Conservation (phyloP, 2,329 filamentous ascomycete genomes). For the Phaeosphaeria sp. region DNA sequence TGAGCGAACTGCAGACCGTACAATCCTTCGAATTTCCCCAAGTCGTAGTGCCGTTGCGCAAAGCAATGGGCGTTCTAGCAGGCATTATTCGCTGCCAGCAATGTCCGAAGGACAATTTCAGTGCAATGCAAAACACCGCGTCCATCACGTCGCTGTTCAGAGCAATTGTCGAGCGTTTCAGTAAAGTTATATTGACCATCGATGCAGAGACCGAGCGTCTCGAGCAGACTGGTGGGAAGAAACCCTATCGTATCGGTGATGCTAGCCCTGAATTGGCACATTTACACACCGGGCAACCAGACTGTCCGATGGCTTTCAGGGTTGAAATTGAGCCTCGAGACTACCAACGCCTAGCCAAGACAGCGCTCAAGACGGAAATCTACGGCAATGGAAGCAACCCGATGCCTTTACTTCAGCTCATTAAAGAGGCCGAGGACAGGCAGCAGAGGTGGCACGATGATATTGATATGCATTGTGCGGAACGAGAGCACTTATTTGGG, state of each 20-base stretch:
- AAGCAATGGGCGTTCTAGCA: conserved; percentile 50
- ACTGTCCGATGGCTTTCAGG: conserved; percentile 54
- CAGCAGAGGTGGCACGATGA: conserved; percentile 52
- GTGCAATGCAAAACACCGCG: conserved; percentile 55
- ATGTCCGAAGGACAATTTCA: conserved; percentile 52
- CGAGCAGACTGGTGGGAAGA: conserved; percentile 41
- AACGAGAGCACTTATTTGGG: conserved; percentile 30
- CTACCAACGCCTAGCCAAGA: conserved; percentile 54
- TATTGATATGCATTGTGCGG: conserved; percentile 14
- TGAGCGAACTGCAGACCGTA: conserved; percentile 52
- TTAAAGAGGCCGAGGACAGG: conserved; percentile 50
- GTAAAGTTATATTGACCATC: conserved; percentile 50
- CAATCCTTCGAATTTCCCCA: conserved; percentile 51
- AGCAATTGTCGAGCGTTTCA: conserved; percentile 51
- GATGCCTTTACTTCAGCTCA: conserved; percentile 41
- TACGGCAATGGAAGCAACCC: conserved; percentile 44
- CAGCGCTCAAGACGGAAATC: conserved; percentile 54
- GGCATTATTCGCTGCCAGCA: conserved; percentile 50
- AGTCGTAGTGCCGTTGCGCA: conserved; percentile 50
- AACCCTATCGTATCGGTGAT: conserved; percentile 54
- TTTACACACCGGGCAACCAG: conserved; percentile 51
- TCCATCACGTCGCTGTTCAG: conserved; percentile 52
- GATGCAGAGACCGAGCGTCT: conserved; percentile 48
- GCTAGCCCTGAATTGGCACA: conserved; percentile 46
- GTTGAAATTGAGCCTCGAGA: conserved; percentile 53